Percentiles rank a stretch among this genome's conserved stretches.
phyloP scores from a whole-genome alignment of 192 early-diverging fungal species.

The Coemansia javaensis region DNA sequence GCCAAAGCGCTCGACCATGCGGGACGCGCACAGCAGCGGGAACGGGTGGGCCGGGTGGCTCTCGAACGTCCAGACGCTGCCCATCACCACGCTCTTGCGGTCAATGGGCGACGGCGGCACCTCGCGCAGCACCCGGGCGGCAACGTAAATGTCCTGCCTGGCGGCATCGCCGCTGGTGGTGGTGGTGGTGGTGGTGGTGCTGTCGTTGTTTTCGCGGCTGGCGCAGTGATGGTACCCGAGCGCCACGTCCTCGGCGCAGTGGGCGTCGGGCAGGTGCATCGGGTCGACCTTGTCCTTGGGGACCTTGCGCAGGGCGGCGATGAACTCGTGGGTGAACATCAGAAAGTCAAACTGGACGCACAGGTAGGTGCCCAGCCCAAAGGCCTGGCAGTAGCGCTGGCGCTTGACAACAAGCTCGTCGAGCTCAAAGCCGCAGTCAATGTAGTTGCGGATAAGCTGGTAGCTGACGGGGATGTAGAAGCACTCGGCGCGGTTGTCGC shows the following conservation, averaged over 20 bases:
- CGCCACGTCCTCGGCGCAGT: constrained; percentile 7
- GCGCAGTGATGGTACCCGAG: constrained; percentile 10
- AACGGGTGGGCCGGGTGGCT: constrained; percentile 50
- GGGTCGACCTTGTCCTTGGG: constrained; percentile 49
- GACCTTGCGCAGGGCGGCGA: constrained; percentile 74
- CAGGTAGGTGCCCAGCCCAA: constrained; percentile 82
- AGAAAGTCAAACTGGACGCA: constrained; percentile 88
- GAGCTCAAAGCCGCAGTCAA: constrained; percentile 78
- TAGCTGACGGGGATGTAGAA: constrained; percentile 86
- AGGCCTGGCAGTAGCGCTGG: constrained; percentile 81
- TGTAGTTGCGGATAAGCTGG: constrained; percentile 75
- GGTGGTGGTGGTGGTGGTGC: too few species aligned
- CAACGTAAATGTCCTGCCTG: too few species aligned
- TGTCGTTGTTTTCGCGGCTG: not conserved
- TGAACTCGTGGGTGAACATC: constrained; percentile 92
- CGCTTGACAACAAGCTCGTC: constrained; percentile 88
- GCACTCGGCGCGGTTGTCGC: constrained; percentile 87
- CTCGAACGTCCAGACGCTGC: constrained; percentile 85
- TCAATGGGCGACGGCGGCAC: constrained; percentile 74
- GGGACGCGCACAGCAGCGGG: constrained; percentile 66
- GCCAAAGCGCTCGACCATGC: constrained; percentile 88
- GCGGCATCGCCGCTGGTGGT: too few species aligned
- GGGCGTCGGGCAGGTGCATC: constrained; percentile 41
- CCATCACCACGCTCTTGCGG: constrained; percentile 83
- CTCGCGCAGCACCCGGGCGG: constrained; percentile 32